Base-by-base conservation (phyloP, 129 eudicot genomes). In the Gnaphalium uliginosum region DNA sequence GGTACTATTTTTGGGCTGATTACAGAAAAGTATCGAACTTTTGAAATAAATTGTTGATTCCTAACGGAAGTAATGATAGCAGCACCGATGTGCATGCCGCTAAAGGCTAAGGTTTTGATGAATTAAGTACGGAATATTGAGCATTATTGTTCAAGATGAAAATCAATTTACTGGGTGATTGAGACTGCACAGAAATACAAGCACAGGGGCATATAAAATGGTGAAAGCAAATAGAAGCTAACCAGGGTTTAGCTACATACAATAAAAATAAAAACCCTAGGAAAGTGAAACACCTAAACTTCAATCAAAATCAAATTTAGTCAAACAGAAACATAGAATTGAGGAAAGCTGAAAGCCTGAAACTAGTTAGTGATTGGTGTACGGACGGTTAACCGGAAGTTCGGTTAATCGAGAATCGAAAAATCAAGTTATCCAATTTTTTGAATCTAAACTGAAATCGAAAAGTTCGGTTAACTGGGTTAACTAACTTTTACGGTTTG, bases 61-160 rank as follows among this genome's bases (percentile, higher is more conserved):
- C 76, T 59, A 74, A 75, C 61, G 66, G 71, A 81, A 53, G 73
- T 30, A 32, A 41, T 46, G 78, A 74, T 32, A 74, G 57, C 68
- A 73, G 72, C 53, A 66, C 29, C 51, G 76, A 78, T 21, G 88
- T 56, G 83, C 92, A 89, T 87, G 73, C 82, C 89, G 51, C 59
- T 27, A 51, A 57, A 50, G 61, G 76, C 79, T 33, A 48, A 66
- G 83, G 24, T 61, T 62, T 39, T 26, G 51, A 33, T 74, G 66
- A 60, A 35, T 51, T 29, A 32, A 33, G 66, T 53, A 79, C 41
- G 50, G 26, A 64, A 27, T 64, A 56, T 21, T 18, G 48, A 68
- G 58, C 69, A 64, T 58, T 46, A 32, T 74, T 41, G 68, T 54
- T 85, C 15, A 26, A 57, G 50, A 33, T 41, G 24, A 22, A 57